A percentile compares a stretch with the other conserved stretches of the same genome.
Conservation (phyloP, 768 basidiomycete species). For the Russula earlei region DNA sequence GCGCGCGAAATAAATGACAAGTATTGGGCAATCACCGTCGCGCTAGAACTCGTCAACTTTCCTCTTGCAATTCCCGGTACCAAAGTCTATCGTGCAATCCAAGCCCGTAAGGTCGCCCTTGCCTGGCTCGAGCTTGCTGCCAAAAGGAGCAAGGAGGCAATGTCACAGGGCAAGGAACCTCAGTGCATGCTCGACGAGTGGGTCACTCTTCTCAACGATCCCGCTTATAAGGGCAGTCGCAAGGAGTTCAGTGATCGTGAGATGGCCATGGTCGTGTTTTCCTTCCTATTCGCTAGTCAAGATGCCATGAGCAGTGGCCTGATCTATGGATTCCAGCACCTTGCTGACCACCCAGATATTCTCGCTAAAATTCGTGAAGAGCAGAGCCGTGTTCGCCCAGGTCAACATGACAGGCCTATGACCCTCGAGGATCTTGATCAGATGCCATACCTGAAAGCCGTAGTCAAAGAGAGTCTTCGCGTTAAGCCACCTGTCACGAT, state of each 20-base stretch:
- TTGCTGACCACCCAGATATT: constrained; percentile 86
- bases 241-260: constrained; percentile 86
- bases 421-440: constrained; percentile 85
- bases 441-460: constrained; percentile 88
- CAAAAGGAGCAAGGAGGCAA: constrained; percentile 63
- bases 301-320: constrained; percentile 98
- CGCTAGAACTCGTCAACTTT: constrained; percentile 98
- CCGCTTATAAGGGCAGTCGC: constrained; percentile 59
- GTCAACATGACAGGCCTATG: constrained; percentile 64
- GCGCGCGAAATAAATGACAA: constrained; percentile 78
- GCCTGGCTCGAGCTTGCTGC: constrained; percentile 75
- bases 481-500: constrained; percentile 92
- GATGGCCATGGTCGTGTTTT: constrained; percentile 95
- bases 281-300: constrained; percentile 93
- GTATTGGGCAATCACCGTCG: constrained; percentile 93
- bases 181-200: constrained; percentile 91
- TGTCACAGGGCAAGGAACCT: constrained; percentile 72
- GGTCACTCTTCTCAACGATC: constrained; percentile 65
- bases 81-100: constrained; percentile 88
- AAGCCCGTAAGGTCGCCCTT: constrained; percentile 81
- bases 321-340: constrained; percentile 93
- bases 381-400: constrained; percentile 74
- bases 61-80: constrained; percentile 92
- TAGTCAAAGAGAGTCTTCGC: constrained; percentile 89
- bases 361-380: constrained; percentile 85